Conservation (phyloP, 257 asterid species). For the Solanum arcanum region DNA sequence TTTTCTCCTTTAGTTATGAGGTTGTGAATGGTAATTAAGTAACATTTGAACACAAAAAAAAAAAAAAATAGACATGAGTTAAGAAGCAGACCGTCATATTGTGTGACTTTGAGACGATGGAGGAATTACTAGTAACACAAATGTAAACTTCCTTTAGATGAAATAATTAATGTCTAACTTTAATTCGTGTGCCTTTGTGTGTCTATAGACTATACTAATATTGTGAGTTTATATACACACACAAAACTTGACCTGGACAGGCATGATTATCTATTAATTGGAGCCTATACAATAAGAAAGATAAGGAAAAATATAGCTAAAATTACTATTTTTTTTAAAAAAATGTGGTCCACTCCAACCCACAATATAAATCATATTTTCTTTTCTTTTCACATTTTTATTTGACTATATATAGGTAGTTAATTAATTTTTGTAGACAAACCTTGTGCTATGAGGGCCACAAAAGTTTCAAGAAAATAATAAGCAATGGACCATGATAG, state of each 20-base stretch:
- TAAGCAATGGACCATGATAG: conserved; percentile 2
- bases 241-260: background rate
- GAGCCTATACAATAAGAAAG: conserved; percentile 1
- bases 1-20: background rate
- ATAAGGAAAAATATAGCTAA: conserved; percentile 3
- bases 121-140: background rate
- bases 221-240: background rate
- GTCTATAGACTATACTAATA: background rate
- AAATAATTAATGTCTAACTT: background rate
- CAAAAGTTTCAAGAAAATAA: background rate
- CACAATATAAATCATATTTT: background rate
- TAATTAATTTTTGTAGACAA: background rate
- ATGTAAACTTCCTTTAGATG: background rate
- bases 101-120: background rate
- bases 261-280: background rate
- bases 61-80: background rate
- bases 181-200: background rate
- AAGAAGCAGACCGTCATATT: conserved; percentile 31
- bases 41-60: background rate
- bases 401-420: background rate
- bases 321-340: background rate
- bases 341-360: conserved; percentile 1
- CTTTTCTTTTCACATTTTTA: background rate
- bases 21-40: background rate
- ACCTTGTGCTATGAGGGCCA: background rate